Conservation (phyloP, 345 rosid species). For the Salix caprea region DNA sequence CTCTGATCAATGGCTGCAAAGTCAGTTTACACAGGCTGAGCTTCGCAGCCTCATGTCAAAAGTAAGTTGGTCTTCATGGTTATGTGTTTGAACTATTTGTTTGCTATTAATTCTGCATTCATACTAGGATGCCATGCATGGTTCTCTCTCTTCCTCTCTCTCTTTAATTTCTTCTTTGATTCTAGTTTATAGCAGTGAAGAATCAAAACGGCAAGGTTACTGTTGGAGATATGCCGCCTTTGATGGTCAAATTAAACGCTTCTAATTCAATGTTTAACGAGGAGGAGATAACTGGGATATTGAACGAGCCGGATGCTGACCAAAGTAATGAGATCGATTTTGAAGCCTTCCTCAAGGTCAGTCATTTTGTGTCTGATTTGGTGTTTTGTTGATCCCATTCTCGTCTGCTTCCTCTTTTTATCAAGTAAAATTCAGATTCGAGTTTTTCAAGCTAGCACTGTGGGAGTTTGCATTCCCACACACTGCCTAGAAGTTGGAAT, state of each 20-base stretch:
- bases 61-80: slow-evolving; percentile 38
- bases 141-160: not conserved
- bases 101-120: not conserved
- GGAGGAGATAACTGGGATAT: slow-evolving; percentile 53
- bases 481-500: slow-evolving; percentile 2
- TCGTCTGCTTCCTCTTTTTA: not conserved
- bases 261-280: slow-evolving; percentile 48
- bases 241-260: slow-evolving; percentile 63
- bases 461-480: not conserved
- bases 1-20: slow-evolving; percentile 80
- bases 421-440: not conserved
- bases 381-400: not conserved
- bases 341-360: slow-evolving; percentile 79
- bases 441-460: not conserved
- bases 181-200: slow-evolving; percentile 54
- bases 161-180: slow-evolving; percentile 5
- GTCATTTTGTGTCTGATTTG: slow-evolving; percentile 8
- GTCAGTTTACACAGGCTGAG: slow-evolving; percentile 85
- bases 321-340: slow-evolving; percentile 49
- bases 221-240: slow-evolving; percentile 50
- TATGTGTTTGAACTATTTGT: not conserved
- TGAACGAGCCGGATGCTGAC: slow-evolving; percentile 42
- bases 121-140: not conserved
- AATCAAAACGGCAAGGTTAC: slow-evolving; percentile 61
- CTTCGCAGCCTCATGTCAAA: slow-evolving; percentile 78